Conservation (phyloP, 2,329 filamentous ascomycete genomes). For the Cladosporium velox region DNA sequence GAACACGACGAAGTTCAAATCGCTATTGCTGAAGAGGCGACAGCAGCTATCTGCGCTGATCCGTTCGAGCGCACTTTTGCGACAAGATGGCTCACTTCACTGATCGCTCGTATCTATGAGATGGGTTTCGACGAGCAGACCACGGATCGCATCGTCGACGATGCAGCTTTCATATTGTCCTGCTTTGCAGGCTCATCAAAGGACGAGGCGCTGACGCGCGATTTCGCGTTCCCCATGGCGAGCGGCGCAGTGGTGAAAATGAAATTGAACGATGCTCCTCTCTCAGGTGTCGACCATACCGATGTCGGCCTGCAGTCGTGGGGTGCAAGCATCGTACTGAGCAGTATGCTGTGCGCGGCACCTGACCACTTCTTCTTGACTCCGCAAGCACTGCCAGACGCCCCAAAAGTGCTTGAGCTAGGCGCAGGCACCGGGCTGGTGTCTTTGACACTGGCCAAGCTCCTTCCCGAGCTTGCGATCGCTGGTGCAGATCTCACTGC, state of each 20-base stretch:
- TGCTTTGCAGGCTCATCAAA: neutral
- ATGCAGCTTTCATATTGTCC: slow-evolving; percentile 2
- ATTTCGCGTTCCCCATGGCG: neutral
- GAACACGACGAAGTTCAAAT: neutral
- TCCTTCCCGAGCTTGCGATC: neutral
- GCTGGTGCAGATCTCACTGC: neutral
- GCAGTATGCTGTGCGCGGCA: neutral
- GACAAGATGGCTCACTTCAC: neutral
- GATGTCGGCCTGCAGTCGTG: slow-evolving; percentile 6
- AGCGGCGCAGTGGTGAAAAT: neutral
- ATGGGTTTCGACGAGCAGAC: slow-evolving; percentile 1
- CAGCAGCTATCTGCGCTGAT: slow-evolving; percentile 1
- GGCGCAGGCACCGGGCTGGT: slow-evolving; percentile 9
- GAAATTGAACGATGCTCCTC: slow-evolving; percentile 1
- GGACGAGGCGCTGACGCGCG: neutral
- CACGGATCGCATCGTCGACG: neutral
- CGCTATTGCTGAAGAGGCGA: neutral
- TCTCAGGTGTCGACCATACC: neutral
- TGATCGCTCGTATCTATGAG: neutral
- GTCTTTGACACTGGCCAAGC: neutral
- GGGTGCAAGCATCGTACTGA: neutral
- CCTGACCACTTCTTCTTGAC: neutral
- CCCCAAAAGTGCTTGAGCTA: slow-evolving; percentile 9
- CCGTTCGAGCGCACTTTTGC: neutral
- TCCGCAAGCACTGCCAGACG: neutral